A percentile compares a stretch with the other conserved stretches of the same genome.
Conservation (phyloP, 2,329 filamentous ascomycete genomes). For the Teratosphaeria viscida region DNA sequence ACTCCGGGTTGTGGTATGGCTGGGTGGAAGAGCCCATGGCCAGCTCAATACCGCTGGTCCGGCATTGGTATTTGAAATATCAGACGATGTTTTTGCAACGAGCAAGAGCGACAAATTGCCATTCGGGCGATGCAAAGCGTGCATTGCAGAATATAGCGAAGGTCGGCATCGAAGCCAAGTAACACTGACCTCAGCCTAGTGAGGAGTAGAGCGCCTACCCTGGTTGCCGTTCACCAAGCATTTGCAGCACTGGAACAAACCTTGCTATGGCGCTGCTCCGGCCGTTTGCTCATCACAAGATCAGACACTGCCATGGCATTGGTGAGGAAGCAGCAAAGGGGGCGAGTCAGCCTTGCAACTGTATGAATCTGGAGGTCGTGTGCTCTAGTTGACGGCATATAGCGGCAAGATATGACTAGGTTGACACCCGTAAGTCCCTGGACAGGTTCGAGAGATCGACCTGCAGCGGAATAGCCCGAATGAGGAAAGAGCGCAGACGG, state of each 20-base stretch:
- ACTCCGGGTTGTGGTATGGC: conserved; percentile 12
- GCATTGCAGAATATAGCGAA: neutral
- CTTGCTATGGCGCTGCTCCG: neutral
- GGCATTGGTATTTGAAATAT: neutral
- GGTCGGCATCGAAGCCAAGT: neutral
- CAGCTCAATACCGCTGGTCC: neutral
- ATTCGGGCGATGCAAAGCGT: neutral
- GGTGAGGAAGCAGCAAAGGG: neutral
- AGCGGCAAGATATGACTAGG: neutral
- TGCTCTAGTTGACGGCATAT: neutral
- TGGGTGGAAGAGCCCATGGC: conserved; percentile 8
- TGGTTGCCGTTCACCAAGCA: neutral
- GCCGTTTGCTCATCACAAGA: neutral
- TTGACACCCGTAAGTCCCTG: neutral
- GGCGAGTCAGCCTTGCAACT: neutral
- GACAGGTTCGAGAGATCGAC: neutral
- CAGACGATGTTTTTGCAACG: neutral
- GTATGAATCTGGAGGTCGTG: neutral
- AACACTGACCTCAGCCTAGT: neutral
- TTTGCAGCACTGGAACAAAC: neutral
- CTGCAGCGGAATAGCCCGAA: neutral
- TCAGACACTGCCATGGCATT: neutral
- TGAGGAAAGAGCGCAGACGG: neutral
- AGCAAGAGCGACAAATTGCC: neutral
- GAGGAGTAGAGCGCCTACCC: neutral